A percentile compares a stretch with the other conserved stretches of the same genome.
Evolutionary conservation across 148 eudicot species (phyloP).

Genomic region (Nepenthes mirabilis): DNA sequence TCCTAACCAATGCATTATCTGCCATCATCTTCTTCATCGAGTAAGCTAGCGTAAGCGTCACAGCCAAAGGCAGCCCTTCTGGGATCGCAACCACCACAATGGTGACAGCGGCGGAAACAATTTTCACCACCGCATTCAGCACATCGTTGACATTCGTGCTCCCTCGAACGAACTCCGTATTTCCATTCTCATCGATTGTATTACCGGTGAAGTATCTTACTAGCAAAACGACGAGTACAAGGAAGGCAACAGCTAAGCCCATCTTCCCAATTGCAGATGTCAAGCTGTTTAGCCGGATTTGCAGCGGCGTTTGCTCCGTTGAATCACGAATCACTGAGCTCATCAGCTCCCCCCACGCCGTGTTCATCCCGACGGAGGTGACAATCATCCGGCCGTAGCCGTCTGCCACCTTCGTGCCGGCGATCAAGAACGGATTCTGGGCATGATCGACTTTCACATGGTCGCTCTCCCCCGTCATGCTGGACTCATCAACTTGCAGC

Average conservation of each 20-base stretch:
- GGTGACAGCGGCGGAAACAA: conserved; percentile 23
- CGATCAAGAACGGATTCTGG: conserved; percentile 14
- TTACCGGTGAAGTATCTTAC: conserved; percentile 24
- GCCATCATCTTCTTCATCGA: conserved; percentile 30
- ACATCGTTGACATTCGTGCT: conserved; percentile 12
- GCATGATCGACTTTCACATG: conserved; percentile 6
- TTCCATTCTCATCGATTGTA: conserved; percentile 16
- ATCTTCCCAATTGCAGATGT: conserved; percentile 23
- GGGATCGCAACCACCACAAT: conserved; percentile 28
- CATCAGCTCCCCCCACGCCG: conserved; percentile 29
- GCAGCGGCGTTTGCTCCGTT: conserved; percentile 20
- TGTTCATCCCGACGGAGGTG: conserved; percentile 24
- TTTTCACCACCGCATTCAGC: conserved; percentile 12
- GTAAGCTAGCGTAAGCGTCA: conserved; percentile 22
- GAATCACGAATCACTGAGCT: conserved; percentile 12
- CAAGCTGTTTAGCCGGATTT: conserved; percentile 18
- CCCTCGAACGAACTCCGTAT: conserved; percentile 11
- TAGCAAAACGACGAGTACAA: conserved; percentile 19
- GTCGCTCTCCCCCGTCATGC: conserved; percentile 30
- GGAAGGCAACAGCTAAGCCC: conserved; percentile 16
- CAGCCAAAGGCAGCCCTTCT: conserved; percentile 22
- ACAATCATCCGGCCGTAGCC: conserved; percentile 23
- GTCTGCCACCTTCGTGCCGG: conserved; percentile 23
- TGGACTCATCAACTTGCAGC: conserved; percentile 19
- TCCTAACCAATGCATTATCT: conserved; percentile 24